Percentiles rank a stretch among this genome's conserved stretches.
These are phyloP conservation scores for Pythium pyrilobum DNA, from an alignment of 352 stramenopile genomes.

Conservation along the genomic window DNA sequence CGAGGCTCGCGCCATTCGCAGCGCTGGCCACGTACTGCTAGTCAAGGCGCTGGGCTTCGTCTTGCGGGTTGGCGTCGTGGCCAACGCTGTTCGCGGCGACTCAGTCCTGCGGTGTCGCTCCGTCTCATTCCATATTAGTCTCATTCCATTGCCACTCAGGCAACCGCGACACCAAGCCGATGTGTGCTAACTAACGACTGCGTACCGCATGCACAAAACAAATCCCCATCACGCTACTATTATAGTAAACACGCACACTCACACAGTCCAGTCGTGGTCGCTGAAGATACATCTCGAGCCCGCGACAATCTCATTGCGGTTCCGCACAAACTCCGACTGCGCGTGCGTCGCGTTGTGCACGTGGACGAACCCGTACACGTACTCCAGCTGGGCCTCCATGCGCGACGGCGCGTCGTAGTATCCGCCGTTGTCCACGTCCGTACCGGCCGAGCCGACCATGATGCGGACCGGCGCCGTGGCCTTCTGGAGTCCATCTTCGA, in stretches of 20 bases:
- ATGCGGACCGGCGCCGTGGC: slow-evolving; percentile 27
- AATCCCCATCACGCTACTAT: too few species aligned
- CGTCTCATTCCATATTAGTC: too few species aligned
- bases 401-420: slow-evolving; percentile 23
- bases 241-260: too few species aligned
- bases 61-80: not conserved
- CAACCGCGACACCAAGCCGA: too few species aligned
- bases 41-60: not conserved
- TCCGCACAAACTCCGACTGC: slow-evolving; percentile 20
- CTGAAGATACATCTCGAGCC: slow-evolving; percentile 19
- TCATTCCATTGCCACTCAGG: too few species aligned
- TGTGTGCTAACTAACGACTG: too few species aligned
- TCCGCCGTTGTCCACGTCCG: slow-evolving; percentile 29
- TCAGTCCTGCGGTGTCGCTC: too few species aligned
- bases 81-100: slow-evolving; percentile 4
- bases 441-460: slow-evolving; percentile 42
- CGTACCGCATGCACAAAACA: too few species aligned
- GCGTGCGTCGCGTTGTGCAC: slow-evolving; percentile 21
- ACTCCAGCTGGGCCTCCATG: slow-evolving; percentile 11
- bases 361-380: slow-evolving; percentile 23
- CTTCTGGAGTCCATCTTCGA: not conserved
- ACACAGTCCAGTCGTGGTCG: slow-evolving; percentile 22
- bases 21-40: not conserved
- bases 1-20: not conserved
- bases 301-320: slow-evolving; percentile 10